A percentile compares a stretch with the other conserved stretches of the same genome.
Conservation (phyloP, 2,329 filamentous ascomycete species). For the Botrytis aclada region DNA sequence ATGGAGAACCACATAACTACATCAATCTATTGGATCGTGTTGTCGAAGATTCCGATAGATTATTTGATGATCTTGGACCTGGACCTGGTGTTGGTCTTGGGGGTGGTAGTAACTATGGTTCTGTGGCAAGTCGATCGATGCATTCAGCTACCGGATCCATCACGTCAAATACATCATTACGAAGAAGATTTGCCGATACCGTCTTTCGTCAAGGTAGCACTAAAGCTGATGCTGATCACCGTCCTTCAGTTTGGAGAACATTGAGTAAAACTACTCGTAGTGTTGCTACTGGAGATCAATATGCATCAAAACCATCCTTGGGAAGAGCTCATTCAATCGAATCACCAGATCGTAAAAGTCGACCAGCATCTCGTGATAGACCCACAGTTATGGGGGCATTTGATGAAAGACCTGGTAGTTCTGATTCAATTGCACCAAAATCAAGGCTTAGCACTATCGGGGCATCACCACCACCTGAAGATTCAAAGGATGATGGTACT, state of each 20-base stretch:
- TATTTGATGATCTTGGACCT: conserved; percentile 67
- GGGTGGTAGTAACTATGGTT: conserved; percentile 30
- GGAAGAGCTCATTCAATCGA: conserved; percentile 77
- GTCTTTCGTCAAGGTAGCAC: conserved; percentile 78
- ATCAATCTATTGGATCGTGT: conserved; percentile 86
- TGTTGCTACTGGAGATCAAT: conserved; percentile 54
- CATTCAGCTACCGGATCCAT: conserved; percentile 60
- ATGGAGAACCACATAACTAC: conserved; percentile 74
- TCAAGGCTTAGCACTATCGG: conserved; percentile 36
- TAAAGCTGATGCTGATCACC: conserved; percentile 62
- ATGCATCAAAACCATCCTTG: conserved; percentile 62
- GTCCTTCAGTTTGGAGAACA: conserved; percentile 79
- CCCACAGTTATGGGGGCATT: conserved; percentile 61
- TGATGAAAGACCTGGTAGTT: conserved; percentile 58
- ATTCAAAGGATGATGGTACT: conserved; percentile 42
- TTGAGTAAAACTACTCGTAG: conserved; percentile 75
- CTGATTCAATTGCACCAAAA: conserved; percentile 44
- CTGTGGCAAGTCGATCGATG: conserved; percentile 33
- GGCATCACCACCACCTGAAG: conserved; percentile 41
- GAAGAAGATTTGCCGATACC: conserved; percentile 76
- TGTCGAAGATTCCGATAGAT: conserved; percentile 81
- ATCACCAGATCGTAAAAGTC: conserved; percentile 46
- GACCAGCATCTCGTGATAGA: conserved; percentile 57
- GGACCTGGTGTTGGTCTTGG: conserved; percentile 29
- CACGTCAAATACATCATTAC: conserved; percentile 80